A percentile compares a stretch with the other conserved stretches of the same genome.
Conservation (phyloP, 306 rosid species). For the Abrus pulchellus region DNA sequence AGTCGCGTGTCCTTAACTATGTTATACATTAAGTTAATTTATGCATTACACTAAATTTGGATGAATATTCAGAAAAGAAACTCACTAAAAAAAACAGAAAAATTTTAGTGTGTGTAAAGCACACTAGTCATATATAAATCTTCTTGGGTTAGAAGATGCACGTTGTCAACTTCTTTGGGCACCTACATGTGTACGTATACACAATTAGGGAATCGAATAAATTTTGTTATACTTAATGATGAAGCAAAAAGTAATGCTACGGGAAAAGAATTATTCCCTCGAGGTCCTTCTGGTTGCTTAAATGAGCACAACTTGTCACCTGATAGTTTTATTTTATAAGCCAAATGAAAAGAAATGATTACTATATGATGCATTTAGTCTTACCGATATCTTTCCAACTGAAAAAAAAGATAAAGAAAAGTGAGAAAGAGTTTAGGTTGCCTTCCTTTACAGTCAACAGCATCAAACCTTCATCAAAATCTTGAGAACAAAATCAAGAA, state of each 20-base stretch:
- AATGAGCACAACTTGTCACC: conserved; percentile 18
- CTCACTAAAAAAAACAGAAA: too few species aligned
- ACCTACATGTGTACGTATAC: conserved; percentile 46
- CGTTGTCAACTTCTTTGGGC: conserved; percentile 58
- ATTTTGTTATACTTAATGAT: conserved; percentile 50
- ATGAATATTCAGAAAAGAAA: too few species aligned
- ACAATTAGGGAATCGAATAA: conserved; percentile 39
- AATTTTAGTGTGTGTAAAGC: too few species aligned
- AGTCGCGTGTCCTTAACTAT: too few species aligned
- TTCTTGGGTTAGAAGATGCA: conserved; percentile 42
- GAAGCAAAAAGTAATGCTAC: conserved; percentile 36
- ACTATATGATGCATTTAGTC: conserved; percentile 46
- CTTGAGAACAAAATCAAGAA: conserved; percentile 49
- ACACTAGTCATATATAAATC: not conserved
- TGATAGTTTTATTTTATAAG: conserved; percentile 34
- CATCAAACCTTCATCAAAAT: conserved; percentile 47
- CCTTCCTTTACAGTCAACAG: conserved; percentile 57
- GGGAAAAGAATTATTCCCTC: conserved; percentile 41
- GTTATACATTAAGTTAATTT: too few species aligned
- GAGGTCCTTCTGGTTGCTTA: conserved; percentile 25
- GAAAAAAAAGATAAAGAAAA: conserved; percentile 26
- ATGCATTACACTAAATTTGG: too few species aligned
- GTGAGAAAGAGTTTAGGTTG: conserved; percentile 40
- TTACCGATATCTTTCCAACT: conserved; percentile 46
- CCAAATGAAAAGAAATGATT: conserved; percentile 41